Evolutionary conservation across 495 filamentous ascomycete genomes (phyloP).

Genomic region (Evansstolkia leycettana): DNA sequence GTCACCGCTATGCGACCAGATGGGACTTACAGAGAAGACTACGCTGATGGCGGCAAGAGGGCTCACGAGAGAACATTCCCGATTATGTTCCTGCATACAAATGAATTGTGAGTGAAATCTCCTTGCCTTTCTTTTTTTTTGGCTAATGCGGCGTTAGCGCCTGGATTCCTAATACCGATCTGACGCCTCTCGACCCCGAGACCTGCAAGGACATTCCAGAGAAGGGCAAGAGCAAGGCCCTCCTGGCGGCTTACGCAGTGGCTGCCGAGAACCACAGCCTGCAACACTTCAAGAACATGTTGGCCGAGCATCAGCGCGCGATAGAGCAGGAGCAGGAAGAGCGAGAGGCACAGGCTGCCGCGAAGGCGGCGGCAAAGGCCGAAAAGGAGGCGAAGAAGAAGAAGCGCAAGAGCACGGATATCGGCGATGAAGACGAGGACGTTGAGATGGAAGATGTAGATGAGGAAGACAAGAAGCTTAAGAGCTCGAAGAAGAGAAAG

Average conservation of each 20-base stretch:
- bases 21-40: constrained; percentile 74
- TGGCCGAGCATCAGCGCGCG: constrained; percentile 46
- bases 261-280: constrained; percentile 61
- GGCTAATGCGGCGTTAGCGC: constrained; percentile 37
- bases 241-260: constrained; percentile 60
- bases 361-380: constrained; percentile 47
- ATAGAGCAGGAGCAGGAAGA: constrained; percentile 51
- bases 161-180: constrained; percentile 71
- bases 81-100: constrained; percentile 86
- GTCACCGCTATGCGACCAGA: constrained; percentile 69
- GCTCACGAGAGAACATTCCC: constrained; percentile 74
- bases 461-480: constrained; percentile 39
- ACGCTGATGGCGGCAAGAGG: constrained; percentile 71
- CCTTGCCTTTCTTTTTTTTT: neutral
- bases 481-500: constrained; percentile 55
- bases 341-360: constrained; percentile 41
- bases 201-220: constrained; percentile 49
- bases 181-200: constrained; percentile 60
- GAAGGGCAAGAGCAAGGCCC: constrained; percentile 61
- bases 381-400: constrained; percentile 48
- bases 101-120: constrained; percentile 72
- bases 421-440: constrained; percentile 48
- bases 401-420: constrained; percentile 47
- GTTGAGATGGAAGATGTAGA: constrained; percentile 64
- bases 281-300: constrained; percentile 62